Percentiles rank a stretch among this genome's conserved stretches.
Conservation (phyloP, 1,284 basidiomycete genomes). For the Ganoderma sp. region DNA sequence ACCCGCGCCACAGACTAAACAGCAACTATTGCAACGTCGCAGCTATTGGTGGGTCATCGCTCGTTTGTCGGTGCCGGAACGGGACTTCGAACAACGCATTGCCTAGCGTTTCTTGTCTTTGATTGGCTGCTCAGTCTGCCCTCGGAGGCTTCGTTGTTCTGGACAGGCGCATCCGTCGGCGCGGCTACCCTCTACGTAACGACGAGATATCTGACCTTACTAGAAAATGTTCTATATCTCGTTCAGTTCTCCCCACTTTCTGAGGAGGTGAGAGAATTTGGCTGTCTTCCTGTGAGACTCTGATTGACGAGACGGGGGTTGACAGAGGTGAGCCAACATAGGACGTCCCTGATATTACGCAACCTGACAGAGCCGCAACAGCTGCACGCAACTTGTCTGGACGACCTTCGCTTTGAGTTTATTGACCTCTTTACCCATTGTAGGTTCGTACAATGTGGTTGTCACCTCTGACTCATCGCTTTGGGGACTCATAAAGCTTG, state of each 20-base stretch:
- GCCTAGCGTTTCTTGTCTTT: not conserved
- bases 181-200: not conserved
- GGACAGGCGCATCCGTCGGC: not conserved
- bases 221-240: not conserved
- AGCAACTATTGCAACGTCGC: not conserved
- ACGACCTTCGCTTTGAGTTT: not conserved
- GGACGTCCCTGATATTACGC: not conserved
- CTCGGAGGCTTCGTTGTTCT: not conserved
- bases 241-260: not conserved
- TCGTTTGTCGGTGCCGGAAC: not conserved
- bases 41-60: not conserved
- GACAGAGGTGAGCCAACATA: not conserved
- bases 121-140: conserved; percentile 2
- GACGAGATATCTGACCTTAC: not conserved
- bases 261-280: not conserved
- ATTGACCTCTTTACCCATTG: not conserved
- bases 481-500: not conserved
- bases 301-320: not conserved
- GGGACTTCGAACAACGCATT: not conserved
- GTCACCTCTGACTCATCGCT: not conserved
- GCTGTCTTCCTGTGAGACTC: not conserved
- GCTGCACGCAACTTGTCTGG: conserved; percentile 6
- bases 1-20: not conserved
- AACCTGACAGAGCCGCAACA: not conserved
- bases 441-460: not conserved